Base-by-base conservation (phyloP, 306 rosid species). In the Calophaca sinica region DNA sequence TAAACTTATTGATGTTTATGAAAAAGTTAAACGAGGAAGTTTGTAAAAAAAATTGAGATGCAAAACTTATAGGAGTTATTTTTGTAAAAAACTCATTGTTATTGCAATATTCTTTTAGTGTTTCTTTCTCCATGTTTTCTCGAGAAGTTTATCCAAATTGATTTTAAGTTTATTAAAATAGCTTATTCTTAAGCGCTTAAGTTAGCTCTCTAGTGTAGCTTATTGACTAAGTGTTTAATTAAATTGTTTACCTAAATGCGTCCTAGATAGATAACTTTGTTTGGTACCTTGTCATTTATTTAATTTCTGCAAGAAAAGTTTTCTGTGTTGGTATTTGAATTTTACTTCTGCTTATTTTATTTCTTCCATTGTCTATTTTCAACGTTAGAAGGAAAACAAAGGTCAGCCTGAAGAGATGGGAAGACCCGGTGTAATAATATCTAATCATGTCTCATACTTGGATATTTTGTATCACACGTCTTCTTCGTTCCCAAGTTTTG, bases 381-480 rank as follows among this genome's bases (percentile, higher is more conserved):
- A 5, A 68, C 83, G 53, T 57, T 48, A 65, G 85, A 85, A 83
- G 76, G 94, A 75, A 48, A 44, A 45, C 42, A 62, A 64, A 66
- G 45, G 13, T 55, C 73, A 81, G 52, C 36, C 81, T 42, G 86
- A 75, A 72, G 90, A 83, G 79, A 78, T 50, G 35, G 90, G 82
- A 84, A 86, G 90, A 73, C 88, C 93, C 7, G 97, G 96, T 38
- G 97, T 88, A 38, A 88, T 94, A 49, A 83, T 94, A 86, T 88
- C 96, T 45, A 94, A 94, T 75, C 98, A 94, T 36, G 89, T 94
- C 10, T 94, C 98, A 4, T 86, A 94, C 86, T 62, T 94, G 83
- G 98, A 94, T 85, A 87, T 86, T 77, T 86, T 94, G 91, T 91
- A 89, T 86, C 97, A 94, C 78, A 80, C 78, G 91, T 90, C 89